A percentile compares a stretch with the other conserved stretches of the same genome.
phyloP scores from a whole-genome alignment of 2,329 filamentous ascomycete species.

The Fusarium sp. region DNA sequence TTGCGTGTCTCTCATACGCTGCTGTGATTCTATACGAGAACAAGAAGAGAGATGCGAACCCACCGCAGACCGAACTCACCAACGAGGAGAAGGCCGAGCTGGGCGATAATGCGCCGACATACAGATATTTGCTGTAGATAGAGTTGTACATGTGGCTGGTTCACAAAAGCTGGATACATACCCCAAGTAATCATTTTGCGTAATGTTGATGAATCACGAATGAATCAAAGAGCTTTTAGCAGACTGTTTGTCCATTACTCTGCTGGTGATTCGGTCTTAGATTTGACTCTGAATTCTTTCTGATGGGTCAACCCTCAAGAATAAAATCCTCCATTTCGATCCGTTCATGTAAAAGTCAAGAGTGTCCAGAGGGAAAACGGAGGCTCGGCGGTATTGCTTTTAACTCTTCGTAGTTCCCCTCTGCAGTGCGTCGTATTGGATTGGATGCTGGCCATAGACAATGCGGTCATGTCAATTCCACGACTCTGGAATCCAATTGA shows the following conservation, averaged over 20 bases:
- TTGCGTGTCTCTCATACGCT: constrained; percentile 70
- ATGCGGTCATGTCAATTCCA: background rate
- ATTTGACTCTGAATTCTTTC: background rate
- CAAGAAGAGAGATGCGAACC: constrained; percentile 61
- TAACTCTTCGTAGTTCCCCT: background rate
- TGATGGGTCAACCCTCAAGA: background rate
- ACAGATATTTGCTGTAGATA: constrained; percentile 65
- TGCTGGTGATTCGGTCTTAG: background rate
- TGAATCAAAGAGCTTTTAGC: background rate
- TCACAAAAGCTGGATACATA: constrained; percentile 3
- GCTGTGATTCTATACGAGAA: constrained; percentile 69
- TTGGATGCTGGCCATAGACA: background rate
- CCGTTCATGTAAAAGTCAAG: background rate
- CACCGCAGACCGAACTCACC: constrained; percentile 57
- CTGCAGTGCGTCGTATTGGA: background rate
- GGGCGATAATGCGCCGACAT: constrained; percentile 68
- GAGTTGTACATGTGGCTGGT: background rate
- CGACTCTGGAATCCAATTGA: background rate
- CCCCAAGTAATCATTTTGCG: background rate
- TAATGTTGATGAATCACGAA: constrained; percentile 26
- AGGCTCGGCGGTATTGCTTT: background rate
- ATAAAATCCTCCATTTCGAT: background rate
- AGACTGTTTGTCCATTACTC: background rate
- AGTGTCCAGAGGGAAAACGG: background rate
- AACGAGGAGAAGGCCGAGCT: constrained; percentile 70